A percentile compares a stretch with the other conserved stretches of the same genome.
Conservation (phyloP, 2,329 filamentous ascomycete species). For the Geosmithia flava region DNA sequence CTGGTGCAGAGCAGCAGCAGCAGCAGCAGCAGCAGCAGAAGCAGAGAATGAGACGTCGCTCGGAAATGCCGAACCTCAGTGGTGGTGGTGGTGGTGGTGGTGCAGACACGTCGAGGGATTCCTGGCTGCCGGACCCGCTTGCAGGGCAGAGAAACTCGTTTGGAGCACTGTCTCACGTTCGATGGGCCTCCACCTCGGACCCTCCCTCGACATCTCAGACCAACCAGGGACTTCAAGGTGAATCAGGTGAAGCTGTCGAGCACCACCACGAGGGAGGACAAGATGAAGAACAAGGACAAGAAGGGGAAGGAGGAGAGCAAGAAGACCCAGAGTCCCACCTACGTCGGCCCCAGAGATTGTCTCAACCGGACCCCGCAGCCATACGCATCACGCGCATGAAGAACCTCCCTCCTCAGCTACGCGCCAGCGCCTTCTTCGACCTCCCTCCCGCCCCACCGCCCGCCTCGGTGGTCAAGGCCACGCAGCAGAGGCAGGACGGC, state of each 20-base stretch:
- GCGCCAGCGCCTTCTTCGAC: conserved; percentile 89
- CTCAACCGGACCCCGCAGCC: conserved; percentile 19
- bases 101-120: conserved; percentile 10
- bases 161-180: conserved; percentile 13
- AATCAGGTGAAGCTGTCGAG: too few species aligned
- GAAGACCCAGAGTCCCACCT: conserved; percentile 9
- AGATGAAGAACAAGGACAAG: too few species aligned
- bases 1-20: too few species aligned
- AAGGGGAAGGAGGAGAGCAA: too few species aligned
- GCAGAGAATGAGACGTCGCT: conserved; percentile 5
- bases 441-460: conserved; percentile 42
- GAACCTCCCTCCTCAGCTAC: conserved; percentile 64
- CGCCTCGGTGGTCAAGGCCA: conserved; percentile 44
- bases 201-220: not conserved
- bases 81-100: conserved; percentile 9
- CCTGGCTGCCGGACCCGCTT: conserved; percentile 35
- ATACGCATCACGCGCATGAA: conserved; percentile 14
- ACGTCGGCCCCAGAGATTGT: conserved; percentile 19
- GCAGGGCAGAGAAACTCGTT: conserved; percentile 23
- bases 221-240: not conserved
- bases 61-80: conserved; percentile 3
- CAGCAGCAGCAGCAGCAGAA: conserved; percentile 1
- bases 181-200: not conserved
- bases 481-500: conserved; percentile 36
- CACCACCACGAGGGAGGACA: too few species aligned